Percentiles rank a stretch among this genome's conserved stretches.
These are phyloP conservation scores for Salix dunnii DNA, from an alignment of 345 rosid genomes.

Conservation along the genomic window DNA sequence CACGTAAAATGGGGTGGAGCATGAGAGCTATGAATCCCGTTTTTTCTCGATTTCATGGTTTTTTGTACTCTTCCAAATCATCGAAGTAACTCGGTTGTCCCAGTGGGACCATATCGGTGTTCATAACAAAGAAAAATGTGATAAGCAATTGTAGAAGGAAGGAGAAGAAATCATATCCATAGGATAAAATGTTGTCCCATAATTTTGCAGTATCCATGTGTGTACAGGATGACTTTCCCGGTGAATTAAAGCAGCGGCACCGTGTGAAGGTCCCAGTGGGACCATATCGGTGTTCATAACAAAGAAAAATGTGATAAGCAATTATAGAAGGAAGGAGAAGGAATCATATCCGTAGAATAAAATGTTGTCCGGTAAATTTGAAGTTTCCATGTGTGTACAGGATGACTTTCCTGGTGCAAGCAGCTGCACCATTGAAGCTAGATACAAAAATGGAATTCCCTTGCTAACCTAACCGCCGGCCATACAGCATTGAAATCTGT, in stretches of 20 bases:
- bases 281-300: neutral
- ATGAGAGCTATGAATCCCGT: neutral
- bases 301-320: neutral
- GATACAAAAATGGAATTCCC: neutral
- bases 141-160: neutral
- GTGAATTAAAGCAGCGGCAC: too few species aligned
- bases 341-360: neutral
- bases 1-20: neutral
- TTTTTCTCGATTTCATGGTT: neutral
- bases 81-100: neutral
- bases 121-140: too few species aligned
- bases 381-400: neutral
- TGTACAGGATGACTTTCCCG: conserved; percentile 12
- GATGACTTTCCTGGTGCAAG: conserved; percentile 1
- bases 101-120: neutral
- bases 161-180: neutral
- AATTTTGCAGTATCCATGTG: neutral
- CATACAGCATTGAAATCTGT: neutral
- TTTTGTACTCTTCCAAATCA: neutral
- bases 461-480: neutral
- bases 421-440: neutral
- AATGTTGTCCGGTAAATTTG: neutral
- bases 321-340: neutral
- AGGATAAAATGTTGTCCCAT: neutral
- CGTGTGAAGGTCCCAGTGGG: neutral